A percentile compares a stretch with the other conserved stretches of the same genome.
Evolutionary conservation across 2,329 filamentous ascomycete species (phyloP).

Genomic region (Penicillium glabrum): DNA sequence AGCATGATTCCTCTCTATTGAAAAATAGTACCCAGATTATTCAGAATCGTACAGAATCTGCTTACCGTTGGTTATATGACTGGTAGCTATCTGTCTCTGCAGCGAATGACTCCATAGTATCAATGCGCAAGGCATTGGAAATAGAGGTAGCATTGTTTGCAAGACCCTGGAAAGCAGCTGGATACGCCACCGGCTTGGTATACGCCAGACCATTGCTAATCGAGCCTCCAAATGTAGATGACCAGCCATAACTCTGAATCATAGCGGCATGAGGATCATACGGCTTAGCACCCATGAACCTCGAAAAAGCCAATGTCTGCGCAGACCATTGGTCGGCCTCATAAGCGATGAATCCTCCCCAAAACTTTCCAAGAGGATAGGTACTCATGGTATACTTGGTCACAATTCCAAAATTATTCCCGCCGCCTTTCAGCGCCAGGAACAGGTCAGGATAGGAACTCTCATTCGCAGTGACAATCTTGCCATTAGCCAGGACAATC

Average conservation of each 20-base stretch:
- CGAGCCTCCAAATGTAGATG: not conserved
- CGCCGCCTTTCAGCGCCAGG: slow-evolving; percentile 43
- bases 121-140: not conserved
- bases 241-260: not conserved
- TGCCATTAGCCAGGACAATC: slow-evolving; percentile 38
- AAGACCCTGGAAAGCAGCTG: not conserved
- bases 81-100: not conserved
- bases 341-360: not conserved
- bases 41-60: not conserved
- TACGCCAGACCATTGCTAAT: slow-evolving; percentile 6
- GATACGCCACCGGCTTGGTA: slow-evolving; percentile 13
- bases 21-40: not conserved
- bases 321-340: not conserved
- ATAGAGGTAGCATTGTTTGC: not conserved
- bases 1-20: not conserved
- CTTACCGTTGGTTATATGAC: not conserved
- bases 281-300: not conserved
- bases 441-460: slow-evolving; percentile 34
- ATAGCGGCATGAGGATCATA: slow-evolving; percentile 11
- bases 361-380: not conserved
- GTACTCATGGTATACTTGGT: slow-evolving; percentile 41
- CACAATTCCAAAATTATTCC: slow-evolving; percentile 45
- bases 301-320: not conserved
- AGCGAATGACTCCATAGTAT: not conserved
- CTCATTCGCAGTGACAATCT: slow-evolving; percentile 37